These are phyloP conservation scores for Helotiales sp. DNA, from an alignment of 2,329 filamentous ascomycete genomes.

Conservation along the genomic window DNA sequence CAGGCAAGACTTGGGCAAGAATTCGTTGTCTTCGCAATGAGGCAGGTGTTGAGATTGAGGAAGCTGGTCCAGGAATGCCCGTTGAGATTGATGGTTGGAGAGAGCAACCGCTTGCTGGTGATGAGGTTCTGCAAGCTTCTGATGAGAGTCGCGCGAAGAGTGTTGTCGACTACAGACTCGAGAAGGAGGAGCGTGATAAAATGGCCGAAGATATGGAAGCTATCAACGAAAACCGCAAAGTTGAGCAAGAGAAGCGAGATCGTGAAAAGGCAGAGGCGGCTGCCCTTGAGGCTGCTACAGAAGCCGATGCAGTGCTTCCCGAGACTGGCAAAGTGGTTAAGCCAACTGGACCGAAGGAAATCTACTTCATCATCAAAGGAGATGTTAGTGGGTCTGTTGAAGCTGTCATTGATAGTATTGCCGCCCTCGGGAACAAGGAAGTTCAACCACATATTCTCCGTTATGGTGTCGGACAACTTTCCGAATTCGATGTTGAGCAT, in stretches of 20 bases:
- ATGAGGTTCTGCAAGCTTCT: constrained; percentile 82
- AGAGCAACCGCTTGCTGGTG: constrained; percentile 82
- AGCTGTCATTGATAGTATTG: constrained; percentile 79
- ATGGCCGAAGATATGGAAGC: constrained; percentile 73
- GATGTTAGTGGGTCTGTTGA: constrained; percentile 95
- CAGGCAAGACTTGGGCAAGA: constrained; percentile 85
- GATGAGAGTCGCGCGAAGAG: constrained; percentile 79
- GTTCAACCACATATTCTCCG: constrained; percentile 78
- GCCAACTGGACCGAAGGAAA: constrained; percentile 54
- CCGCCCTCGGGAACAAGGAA: constrained; percentile 82
- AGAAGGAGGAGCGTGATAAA: constrained; percentile 71
- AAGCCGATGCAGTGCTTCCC: constrained; percentile 33
- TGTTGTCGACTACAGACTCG: constrained; percentile 77
- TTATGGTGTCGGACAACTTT: constrained; percentile 76
- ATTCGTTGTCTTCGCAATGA: constrained; percentile 88
- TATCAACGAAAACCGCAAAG: constrained; percentile 70
- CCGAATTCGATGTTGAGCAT: constrained; percentile 88
- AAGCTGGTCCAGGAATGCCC: constrained; percentile 85
- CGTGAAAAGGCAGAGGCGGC: constrained; percentile 62
- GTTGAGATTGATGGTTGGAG: constrained; percentile 96
- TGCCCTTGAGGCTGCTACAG: constrained; percentile 47
- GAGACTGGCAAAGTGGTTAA: constrained; percentile 40
- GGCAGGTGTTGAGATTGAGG: constrained; percentile 70
- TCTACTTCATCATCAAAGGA: constrained; percentile 88
- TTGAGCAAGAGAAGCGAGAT: constrained; percentile 63